These are phyloP conservation scores for Alternaria atra DNA, from an alignment of 2,329 filamentous ascomycete species.

Conservation along the genomic window DNA sequence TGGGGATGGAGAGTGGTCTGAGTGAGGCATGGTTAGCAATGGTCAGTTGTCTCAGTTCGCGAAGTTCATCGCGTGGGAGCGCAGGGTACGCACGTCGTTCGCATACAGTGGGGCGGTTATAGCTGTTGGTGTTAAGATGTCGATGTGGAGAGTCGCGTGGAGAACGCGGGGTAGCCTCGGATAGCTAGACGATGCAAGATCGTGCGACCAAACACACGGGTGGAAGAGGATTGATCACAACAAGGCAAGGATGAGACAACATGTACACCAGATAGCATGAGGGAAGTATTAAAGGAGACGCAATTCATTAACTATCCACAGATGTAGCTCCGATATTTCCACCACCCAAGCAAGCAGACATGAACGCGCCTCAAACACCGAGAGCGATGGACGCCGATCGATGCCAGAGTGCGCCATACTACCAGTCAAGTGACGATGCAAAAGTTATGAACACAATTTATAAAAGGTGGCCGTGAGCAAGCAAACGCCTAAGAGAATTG, in stretches of 20 bases:
- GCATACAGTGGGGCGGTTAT: not conserved
- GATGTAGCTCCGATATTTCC: constrained; percentile 42
- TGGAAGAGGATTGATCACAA: not conserved
- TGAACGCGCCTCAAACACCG: constrained; percentile 28
- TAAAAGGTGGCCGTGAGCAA: constrained; percentile 38
- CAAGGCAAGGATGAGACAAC: not conserved
- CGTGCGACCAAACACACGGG: not conserved
- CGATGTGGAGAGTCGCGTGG: constrained; percentile 2
- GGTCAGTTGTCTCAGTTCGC: not conserved
- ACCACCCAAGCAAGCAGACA: constrained; percentile 33
- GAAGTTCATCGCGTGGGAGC: not conserved
- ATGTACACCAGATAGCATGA: constrained; percentile 6
- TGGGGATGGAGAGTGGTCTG: constrained; percentile 26
- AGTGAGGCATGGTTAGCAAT: constrained; percentile 31
- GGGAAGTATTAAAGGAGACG: constrained; percentile 23
- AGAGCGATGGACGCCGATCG: constrained; percentile 23
- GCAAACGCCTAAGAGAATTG: constrained; percentile 47
- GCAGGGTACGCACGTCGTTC: not conserved
- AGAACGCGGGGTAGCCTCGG: constrained; percentile 10
- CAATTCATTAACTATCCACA: constrained; percentile 53
- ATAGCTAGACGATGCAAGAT: not conserved
- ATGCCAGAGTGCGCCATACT: constrained; percentile 29
- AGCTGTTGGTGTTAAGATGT: not conserved
- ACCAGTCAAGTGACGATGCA: constrained; percentile 38
- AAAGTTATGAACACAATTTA: constrained; percentile 53